Base-by-base conservation (phyloP, 495 filamentous ascomycete genomes). In the Physcia stellaris region DNA sequence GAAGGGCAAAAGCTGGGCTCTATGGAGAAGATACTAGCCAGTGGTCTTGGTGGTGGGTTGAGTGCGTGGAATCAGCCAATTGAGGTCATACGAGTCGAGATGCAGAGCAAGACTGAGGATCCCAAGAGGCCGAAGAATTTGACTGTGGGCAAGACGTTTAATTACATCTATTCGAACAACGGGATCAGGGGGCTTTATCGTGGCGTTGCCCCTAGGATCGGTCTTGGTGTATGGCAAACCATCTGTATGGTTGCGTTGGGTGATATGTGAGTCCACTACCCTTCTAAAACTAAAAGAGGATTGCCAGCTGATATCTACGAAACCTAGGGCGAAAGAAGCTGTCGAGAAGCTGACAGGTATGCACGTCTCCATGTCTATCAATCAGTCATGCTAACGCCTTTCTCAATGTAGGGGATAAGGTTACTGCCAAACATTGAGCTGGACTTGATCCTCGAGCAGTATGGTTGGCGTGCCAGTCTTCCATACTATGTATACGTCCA, bases 191-290 rank as follows among this genome's bases (percentile, higher is more conserved):
- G 90, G 50, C 68, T 98, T 45, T 98, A 98, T 70, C 83, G 90
- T 48, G 90, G 90, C 53, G 90, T 98, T 37, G 71, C 87, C 44
- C 90, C 90, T 49, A 76, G 90, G 53, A 83, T 96, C 56, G 92
- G 84, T 35, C 75, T 98, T 39, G 81, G 90, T 48, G 79, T 98
- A 66, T 98, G 90, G 90, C 90, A 98, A 72, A 98, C 90, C 41
- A 83, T 98, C 56, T 98, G 90, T 69, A 98, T 98, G 90, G 90
- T 98, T 64, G 90, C 88, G 55, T 72, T 98, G 68, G 90, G 90
- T 68, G 90, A 98, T 70, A 86, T 94, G 87, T 94, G 63, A 73
- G 87, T 78, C 46, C 46, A 41, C 0, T 38, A 13, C 11, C 16
- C 13, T 42, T 35, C 46, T 46, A 47, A 49, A 47, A 41, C 57